phyloP scores from a whole-genome alignment of 768 basidiomycete genomes.

The Lactifluus echinatus region DNA sequence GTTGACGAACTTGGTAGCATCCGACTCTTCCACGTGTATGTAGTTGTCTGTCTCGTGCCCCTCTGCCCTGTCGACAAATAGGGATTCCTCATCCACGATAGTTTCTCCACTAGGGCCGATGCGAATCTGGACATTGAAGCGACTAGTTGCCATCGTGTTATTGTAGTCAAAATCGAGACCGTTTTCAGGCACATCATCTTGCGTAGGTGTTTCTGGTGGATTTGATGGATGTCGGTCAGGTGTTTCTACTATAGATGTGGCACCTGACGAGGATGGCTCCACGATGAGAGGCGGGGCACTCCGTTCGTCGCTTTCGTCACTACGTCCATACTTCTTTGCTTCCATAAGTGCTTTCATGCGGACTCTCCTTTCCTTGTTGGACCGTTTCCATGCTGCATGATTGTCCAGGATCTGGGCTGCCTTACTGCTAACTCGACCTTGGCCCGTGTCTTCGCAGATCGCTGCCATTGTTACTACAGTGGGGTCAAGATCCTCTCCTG shows the following conservation, averaged over 20 bases:
- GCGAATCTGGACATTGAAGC: conserved; percentile 78
- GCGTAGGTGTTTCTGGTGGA: conserved; percentile 8
- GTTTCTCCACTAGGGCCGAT: conserved; percentile 84
- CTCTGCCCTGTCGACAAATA: conserved; percentile 65
- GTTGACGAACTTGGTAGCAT: conserved; percentile 79
- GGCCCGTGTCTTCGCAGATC: conserved; percentile 68
- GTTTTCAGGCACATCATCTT: conserved; percentile 34
- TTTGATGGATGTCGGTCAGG: neutral
- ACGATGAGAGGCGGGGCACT: conserved; percentile 12
- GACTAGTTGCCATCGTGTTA: conserved; percentile 53
- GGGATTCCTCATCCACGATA: conserved; percentile 76
- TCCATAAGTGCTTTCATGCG: conserved; percentile 58
- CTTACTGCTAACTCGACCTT: conserved; percentile 72
- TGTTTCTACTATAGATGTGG: neutral
- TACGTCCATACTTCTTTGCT: conserved; percentile 64
- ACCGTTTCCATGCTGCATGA: conserved; percentile 62
- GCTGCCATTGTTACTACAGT: conserved; percentile 76
- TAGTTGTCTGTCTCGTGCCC: conserved; percentile 65
- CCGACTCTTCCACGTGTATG: conserved; percentile 74
- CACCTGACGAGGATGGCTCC: neutral
- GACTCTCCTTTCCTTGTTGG: conserved; percentile 57
- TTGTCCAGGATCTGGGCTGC: conserved; percentile 63
- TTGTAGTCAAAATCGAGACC: conserved; percentile 64
- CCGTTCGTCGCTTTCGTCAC: conserved; percentile 38
- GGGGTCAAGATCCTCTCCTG: conserved; percentile 76